Conservation (phyloP, 768 basidiomycete genomes). For the Dacryopinax primogenitus region DNA sequence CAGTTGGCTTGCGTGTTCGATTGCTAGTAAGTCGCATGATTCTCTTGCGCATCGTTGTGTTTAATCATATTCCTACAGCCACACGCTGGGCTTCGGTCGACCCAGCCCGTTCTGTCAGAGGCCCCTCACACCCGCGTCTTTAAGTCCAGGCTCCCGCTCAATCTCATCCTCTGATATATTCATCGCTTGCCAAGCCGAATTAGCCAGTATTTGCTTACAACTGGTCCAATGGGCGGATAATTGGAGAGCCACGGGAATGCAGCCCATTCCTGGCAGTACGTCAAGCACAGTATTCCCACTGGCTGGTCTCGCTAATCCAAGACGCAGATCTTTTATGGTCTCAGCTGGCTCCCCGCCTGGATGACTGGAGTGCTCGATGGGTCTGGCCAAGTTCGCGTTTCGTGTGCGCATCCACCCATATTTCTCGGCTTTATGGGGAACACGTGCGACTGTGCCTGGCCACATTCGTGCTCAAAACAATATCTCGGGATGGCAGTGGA, state of each 20-base stretch:
- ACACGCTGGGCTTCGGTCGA: conserved; percentile 2
- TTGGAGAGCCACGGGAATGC: background rate
- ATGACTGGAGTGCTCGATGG: conserved; percentile 1
- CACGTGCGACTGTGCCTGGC: background rate
- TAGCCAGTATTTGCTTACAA: background rate
- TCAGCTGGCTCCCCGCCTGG: background rate
- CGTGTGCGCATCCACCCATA: background rate
- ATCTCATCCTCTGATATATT: background rate
- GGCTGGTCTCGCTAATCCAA: background rate
- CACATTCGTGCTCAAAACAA: background rate
- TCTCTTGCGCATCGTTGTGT: background rate
- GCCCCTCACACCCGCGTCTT: background rate
- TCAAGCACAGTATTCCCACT: background rate
- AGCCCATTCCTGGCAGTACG: background rate
- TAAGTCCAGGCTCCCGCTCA: background rate
- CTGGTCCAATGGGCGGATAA: background rate
- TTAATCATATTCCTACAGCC: background rate
- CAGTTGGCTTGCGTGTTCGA: conserved; percentile 6
- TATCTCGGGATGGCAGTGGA: background rate
- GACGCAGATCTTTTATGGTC: background rate
- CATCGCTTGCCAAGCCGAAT: background rate
- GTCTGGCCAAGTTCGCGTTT: background rate
- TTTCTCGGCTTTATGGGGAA: background rate
- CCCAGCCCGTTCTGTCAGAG: background rate
- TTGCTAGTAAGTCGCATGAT: background rate